Percentiles rank a stretch among this genome's conserved stretches.
Conservation (phyloP, 352 stramenopile genomes). For the Pythium rhizo-oryzae region DNA sequence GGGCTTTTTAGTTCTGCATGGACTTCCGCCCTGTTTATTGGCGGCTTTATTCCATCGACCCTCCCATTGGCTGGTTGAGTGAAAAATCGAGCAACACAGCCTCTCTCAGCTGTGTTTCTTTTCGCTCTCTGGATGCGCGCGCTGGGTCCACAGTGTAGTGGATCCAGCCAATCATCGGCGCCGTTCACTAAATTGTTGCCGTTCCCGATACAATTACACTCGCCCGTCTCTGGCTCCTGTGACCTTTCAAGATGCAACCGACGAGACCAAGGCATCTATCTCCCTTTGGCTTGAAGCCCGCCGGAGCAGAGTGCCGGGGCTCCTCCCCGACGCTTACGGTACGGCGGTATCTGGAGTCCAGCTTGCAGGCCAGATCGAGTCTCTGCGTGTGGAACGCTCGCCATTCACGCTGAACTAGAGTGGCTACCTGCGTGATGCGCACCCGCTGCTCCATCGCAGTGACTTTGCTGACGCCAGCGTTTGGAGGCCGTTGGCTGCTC, state of each 20-base stretch:
- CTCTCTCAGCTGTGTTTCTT: conserved; percentile 17
- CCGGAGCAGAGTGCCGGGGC: not conserved
- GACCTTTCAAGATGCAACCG: conserved; percentile 30
- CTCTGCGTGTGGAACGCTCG: conserved; percentile 1
- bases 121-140: not conserved
- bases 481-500: not conserved
- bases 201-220: conserved; percentile 17
- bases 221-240: conserved; percentile 18
- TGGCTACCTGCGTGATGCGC: not conserved
- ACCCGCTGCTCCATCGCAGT: conserved; percentile 1
- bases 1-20: not conserved
- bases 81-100: conserved; percentile 18
- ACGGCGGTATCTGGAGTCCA: not conserved
- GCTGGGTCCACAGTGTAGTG: conserved; percentile 2
- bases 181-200: conserved; percentile 22
- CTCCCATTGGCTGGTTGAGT: conserved; percentile 26
- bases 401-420: conserved; percentile 3
- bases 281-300: conserved; percentile 4
- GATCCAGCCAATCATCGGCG: conserved; percentile 23
- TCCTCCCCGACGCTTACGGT: not conserved
- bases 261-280: conserved; percentile 9
- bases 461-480: conserved; percentile 15
- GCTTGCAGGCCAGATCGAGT: conserved; percentile 15
- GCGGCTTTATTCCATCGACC: conserved; percentile 15
- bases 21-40: conserved; percentile 14